Evolutionary conservation across 495 filamentous ascomycete genomes (phyloP).

Genomic region (Poronia punctata): DNA sequence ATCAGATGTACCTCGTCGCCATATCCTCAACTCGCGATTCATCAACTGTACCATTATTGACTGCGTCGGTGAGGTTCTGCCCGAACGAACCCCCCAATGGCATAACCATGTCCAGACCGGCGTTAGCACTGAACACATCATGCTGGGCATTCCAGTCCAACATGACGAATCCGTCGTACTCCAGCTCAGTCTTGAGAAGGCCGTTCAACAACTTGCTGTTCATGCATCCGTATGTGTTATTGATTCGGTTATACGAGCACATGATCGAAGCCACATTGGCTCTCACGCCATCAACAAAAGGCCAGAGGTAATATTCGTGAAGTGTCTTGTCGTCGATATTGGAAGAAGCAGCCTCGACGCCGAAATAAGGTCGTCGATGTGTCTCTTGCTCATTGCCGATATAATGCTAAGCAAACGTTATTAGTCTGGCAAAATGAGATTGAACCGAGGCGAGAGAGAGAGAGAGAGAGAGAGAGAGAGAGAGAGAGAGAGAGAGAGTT

Average conservation of each 20-base stretch:
- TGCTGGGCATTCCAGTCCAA: slow-evolving; percentile 60
- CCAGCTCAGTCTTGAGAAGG: slow-evolving; percentile 57
- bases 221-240: slow-evolving; percentile 58
- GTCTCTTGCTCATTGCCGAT: slow-evolving; percentile 63
- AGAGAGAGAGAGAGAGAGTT: too few species aligned
- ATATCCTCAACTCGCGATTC: slow-evolving; percentile 48
- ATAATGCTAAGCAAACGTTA: slow-evolving; percentile 36
- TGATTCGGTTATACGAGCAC: slow-evolving; percentile 65
- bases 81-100: slow-evolving; percentile 45
- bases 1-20: slow-evolving; percentile 28
- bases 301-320: slow-evolving; percentile 68
- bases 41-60: slow-evolving; percentile 43
- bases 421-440: slow-evolving; percentile 1
- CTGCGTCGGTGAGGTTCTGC: slow-evolving; percentile 33
- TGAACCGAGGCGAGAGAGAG: not conserved
- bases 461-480: too few species aligned
- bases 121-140: slow-evolving; percentile 43
- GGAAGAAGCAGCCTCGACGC: slow-evolving; percentile 46
- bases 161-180: slow-evolving; percentile 60
- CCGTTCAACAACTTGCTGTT: slow-evolving; percentile 57
- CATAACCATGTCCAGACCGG: slow-evolving; percentile 59
- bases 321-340: slow-evolving; percentile 62
- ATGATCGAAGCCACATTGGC: slow-evolving; percentile 56
- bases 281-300: slow-evolving; percentile 57
- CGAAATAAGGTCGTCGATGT: slow-evolving; percentile 45